phyloP scores from a whole-genome alignment of 306 rosid species.

The Cucurbita moschata region DNA sequence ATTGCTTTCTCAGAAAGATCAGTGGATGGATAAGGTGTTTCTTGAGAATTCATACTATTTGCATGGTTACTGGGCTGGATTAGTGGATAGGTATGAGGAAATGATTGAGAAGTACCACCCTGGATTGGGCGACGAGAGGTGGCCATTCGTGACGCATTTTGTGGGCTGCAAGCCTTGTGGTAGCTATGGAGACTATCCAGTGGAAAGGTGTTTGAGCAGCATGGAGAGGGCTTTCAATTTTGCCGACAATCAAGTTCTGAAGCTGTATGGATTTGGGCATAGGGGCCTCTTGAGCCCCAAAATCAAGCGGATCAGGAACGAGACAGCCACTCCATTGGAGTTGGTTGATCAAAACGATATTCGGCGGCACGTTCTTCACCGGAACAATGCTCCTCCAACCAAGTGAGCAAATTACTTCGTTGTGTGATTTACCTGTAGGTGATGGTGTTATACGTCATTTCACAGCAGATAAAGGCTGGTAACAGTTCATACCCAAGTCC shows the following conservation, averaged over 20 bases:
- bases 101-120: slow-evolving; percentile 97
- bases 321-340: slow-evolving; percentile 66
- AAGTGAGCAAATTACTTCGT: slow-evolving; percentile 16
- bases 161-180: slow-evolving; percentile 99
- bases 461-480: slow-evolving; percentile 8
- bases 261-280: slow-evolving; percentile 77
- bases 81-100: slow-evolving; percentile 93
- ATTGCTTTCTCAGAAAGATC: slow-evolving; percentile 61
- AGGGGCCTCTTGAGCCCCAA: slow-evolving; percentile 89
- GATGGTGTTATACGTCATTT: slow-evolving; percentile 15
- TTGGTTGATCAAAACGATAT: slow-evolving; percentile 65
- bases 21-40: slow-evolving; percentile 85
- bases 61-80: slow-evolving; percentile 97
- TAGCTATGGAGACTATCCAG: slow-evolving; percentile 95
- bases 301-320: slow-evolving; percentile 83
- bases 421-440: slow-evolving; percentile 17
- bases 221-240: slow-evolving; percentile 98
- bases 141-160: slow-evolving; percentile 98
- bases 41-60: slow-evolving; percentile 83
- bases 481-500: neutral
- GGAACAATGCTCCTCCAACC: slow-evolving; percentile 29
- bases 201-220: slow-evolving; percentile 79
- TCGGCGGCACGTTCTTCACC: slow-evolving; percentile 32
- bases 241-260: slow-evolving; percentile 91
- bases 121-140: slow-evolving; percentile 88